Percentiles rank a stretch among this genome's conserved stretches.
Evolutionary conservation across 805 yeast species (phyloP).

Genomic region (Kodamaea kaohsiungensis): DNA sequence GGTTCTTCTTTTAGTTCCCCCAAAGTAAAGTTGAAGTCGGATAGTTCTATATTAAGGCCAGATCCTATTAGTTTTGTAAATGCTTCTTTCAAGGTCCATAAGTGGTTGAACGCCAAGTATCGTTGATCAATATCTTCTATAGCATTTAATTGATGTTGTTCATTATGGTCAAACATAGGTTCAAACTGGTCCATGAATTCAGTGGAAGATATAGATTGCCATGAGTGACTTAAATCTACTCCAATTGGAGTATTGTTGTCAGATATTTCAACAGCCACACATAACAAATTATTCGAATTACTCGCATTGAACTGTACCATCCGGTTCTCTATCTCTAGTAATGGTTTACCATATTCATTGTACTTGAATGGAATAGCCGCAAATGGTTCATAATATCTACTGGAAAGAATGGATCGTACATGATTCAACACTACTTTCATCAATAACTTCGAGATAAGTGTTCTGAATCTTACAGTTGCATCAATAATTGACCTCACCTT

Average conservation of each 20-base stretch:
- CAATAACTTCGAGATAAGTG: conserved; percentile 48
- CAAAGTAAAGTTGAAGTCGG: conserved; percentile 7
- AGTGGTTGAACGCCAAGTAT: conserved; percentile 48
- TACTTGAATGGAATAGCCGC: conserved; percentile 24
- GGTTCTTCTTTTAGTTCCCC: not conserved
- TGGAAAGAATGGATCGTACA: conserved; percentile 18
- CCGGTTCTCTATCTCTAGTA: conserved; percentile 25
- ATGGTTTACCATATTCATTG: conserved; percentile 61
- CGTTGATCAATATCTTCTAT: conserved; percentile 16
- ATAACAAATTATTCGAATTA: conserved; percentile 53
- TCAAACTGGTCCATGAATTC: conserved; percentile 37
- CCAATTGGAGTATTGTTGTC: conserved; percentile 28
- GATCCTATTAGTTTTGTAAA: conserved; percentile 66
- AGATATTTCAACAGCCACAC: conserved; percentile 42
- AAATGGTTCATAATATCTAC: conserved; percentile 19
- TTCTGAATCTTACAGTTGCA: conserved; percentile 31
- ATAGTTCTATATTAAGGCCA: conserved; percentile 41
- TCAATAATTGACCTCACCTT: conserved; percentile 42
- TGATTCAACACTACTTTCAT: conserved; percentile 43
- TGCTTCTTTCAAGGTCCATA: conserved; percentile 83
- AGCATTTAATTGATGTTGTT: conserved; percentile 29
- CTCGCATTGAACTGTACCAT: conserved; percentile 54
- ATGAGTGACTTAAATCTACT: conserved; percentile 40
- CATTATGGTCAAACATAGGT: conserved; percentile 43
- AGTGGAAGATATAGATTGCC: conserved; percentile 25